Evolutionary conservation across 176 grass and related monocot genomes (phyloP), one percentile per base, ranked within the genome.

Genomic region (Juncus inflexus): DNA sequence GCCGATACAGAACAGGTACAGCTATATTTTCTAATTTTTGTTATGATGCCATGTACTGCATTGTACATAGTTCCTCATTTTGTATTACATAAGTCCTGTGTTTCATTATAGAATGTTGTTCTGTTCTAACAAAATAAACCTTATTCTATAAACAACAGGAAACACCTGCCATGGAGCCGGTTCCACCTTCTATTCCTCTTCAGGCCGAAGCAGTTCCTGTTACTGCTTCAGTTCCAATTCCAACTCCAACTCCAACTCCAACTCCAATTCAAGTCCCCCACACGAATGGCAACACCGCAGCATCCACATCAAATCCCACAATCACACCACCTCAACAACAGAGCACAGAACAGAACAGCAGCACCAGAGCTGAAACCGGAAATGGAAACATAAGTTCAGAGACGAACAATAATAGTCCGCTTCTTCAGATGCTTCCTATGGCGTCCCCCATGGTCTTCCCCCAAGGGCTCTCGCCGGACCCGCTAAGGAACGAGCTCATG

Each of bases 401-500:
- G 65, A 12, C 35, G 3, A 38, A 9, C 54, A 15, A 58, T 16
- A 16, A 15, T 42, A 47, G 43, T 2, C 50, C 37, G 53, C 28
- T 70, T 8, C 56, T 51, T 51, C 67, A 70, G 37, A 70, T 70
- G 51, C 67, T 69, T 55, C 66, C 67, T 6, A 58, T 68, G 65
- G 28, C 65, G 40, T 52, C 65, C 2, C 65, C 65, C 37, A 54
- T 57, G 36, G 66, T 69, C 5, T 70, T 70, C 36, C 50, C 67
- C 2, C 52, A 70, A 6, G 51, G 67, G 10, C 67, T 70, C 7
- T 15, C 53, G 41, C 38, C 67, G 1, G 67, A 70, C 13, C 67
- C 67, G 2, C 56, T 70, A 42, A 70, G 14, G 13, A 70, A 70
- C 3, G 67, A 70, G 53, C 51, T 70, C 9, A 42, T 54, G 16